Evolutionary conservation across 2,329 filamentous ascomycete species (phyloP).

Genomic region (Torrubiella hemipterigena): DNA sequence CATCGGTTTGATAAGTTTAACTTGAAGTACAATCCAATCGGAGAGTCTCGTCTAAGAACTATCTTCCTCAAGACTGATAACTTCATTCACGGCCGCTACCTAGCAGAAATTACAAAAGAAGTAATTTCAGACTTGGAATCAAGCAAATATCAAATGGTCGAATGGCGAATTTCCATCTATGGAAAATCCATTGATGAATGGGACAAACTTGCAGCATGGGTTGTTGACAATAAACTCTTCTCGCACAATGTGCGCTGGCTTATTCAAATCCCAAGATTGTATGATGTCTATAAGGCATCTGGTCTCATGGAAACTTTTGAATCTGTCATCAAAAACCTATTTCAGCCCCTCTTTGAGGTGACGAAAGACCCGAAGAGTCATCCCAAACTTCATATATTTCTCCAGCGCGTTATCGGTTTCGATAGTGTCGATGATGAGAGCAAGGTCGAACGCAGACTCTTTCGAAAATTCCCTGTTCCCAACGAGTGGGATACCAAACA

Average conservation of each 20-base stretch:
- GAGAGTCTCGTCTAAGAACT: conserved; percentile 88
- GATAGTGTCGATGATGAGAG: conserved; percentile 98
- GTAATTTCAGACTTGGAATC: conserved; percentile 95
- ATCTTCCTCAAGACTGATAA: conserved; percentile 99
- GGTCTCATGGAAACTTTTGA: conserved; percentile 83
- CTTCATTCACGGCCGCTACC: conserved; percentile 86
- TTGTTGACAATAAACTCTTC: conserved; percentile 95
- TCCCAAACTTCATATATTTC: conserved; percentile 86
- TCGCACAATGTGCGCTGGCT: conserved; percentile 97
- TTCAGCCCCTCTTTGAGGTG: conserved; percentile 88
- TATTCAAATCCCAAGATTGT: conserved; percentile 87
- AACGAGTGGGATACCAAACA: conserved; percentile 82
- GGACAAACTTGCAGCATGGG: conserved; percentile 96
- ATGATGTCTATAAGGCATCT: conserved; percentile 88
- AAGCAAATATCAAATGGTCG: conserved; percentile 98
- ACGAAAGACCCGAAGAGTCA: conserved; percentile 78
- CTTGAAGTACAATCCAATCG: conserved; percentile 94
- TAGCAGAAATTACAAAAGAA: conserved; percentile 96
- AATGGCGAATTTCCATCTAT: conserved; percentile 98
- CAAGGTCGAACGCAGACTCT: conserved; percentile 88
- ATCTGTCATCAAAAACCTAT: conserved; percentile 81
- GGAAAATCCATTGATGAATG: conserved; percentile 86
- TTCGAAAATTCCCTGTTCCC: conserved; percentile 87
- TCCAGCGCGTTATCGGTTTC: conserved; percentile 91
- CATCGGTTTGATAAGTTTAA: conserved; percentile 99